phyloP scores from a whole-genome alignment of 495 filamentous ascomycete species.

The Penicillium maclennaniae region DNA sequence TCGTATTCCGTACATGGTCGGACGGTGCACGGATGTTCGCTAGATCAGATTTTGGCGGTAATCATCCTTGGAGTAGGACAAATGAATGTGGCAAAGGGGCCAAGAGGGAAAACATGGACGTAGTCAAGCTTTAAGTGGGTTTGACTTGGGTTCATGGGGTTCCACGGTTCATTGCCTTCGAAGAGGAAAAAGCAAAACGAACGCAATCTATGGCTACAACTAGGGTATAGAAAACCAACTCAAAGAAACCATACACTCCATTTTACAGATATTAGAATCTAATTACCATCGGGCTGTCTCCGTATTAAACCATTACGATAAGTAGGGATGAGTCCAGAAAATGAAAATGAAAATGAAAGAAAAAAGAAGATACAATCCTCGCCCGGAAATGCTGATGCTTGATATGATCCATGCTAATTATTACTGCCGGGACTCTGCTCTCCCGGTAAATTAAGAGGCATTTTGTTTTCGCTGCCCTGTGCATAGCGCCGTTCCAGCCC shows the following conservation, averaged over 20 bases:
- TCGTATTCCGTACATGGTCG: slow-evolving; percentile 15
- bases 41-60: neutral
- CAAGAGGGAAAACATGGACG: neutral
- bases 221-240: neutral
- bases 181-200: neutral
- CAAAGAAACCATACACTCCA: slow-evolving; percentile 1
- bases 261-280: slow-evolving; percentile 25
- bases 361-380: slow-evolving; percentile 12
- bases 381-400: slow-evolving; percentile 24
- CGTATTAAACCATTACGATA: slow-evolving; percentile 17
- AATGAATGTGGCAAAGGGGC: neutral
- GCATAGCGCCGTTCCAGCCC: slow-evolving; percentile 29
- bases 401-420: slow-evolving; percentile 23
- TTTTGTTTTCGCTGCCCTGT: slow-evolving; percentile 21
- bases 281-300: slow-evolving; percentile 21
- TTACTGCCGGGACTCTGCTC: slow-evolving; percentile 14
- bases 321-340: slow-evolving; percentile 21
- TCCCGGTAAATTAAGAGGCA: slow-evolving; percentile 19
- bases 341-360: slow-evolving; percentile 13
- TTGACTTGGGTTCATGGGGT: neutral
- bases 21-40: neutral
- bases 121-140: neutral
- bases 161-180: slow-evolving; percentile 1
- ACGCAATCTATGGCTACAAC: neutral
- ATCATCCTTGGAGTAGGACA: neutral